These are phyloP conservation scores for Cryphonectria japonica DNA, from an alignment of 2,329 filamentous ascomycete species.

Conservation along the genomic window DNA sequence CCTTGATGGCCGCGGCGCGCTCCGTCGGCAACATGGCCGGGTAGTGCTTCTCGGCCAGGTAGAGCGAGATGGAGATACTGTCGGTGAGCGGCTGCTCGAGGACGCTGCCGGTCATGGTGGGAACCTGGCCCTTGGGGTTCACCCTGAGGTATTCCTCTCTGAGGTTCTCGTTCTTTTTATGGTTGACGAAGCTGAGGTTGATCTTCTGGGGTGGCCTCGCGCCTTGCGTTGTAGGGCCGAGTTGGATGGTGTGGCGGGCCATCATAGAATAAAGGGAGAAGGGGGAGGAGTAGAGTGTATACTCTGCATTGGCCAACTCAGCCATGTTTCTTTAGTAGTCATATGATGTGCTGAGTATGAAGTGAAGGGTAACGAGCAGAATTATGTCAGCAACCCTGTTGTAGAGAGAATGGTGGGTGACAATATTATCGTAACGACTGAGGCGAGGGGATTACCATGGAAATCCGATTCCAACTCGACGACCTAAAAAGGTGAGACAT, in stretches of 20 bases:
- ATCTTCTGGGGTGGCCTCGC: background rate
- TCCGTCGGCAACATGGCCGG: background rate
- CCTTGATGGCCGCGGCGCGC: background rate
- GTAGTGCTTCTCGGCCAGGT: conserved; percentile 4
- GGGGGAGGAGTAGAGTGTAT: background rate
- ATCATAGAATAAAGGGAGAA: conserved; percentile 6
- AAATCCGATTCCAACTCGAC: no score
- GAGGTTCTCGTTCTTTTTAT: background rate
- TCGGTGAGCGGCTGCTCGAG: conserved; percentile 5
- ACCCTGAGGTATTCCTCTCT: background rate
- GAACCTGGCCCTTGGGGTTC: conserved; percentile 7
- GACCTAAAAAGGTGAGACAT: background rate
- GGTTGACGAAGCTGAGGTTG: conserved; percentile 6
- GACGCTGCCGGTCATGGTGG: conserved; percentile 3
- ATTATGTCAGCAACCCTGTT: background rate
- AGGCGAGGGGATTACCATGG: no score
- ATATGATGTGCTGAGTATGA: background rate
- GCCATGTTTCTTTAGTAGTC: background rate
- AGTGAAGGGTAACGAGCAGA: background rate
- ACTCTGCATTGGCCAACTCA: background rate
- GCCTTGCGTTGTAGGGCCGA: background rate
- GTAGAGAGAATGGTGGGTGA: no score
- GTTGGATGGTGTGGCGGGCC: conserved; percentile 6
- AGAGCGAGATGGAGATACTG: conserved; percentile 5
- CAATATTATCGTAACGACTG: no score